phyloP scores from a whole-genome alignment of 768 basidiomycete species.

The Leucocoprinus sp. region DNA sequence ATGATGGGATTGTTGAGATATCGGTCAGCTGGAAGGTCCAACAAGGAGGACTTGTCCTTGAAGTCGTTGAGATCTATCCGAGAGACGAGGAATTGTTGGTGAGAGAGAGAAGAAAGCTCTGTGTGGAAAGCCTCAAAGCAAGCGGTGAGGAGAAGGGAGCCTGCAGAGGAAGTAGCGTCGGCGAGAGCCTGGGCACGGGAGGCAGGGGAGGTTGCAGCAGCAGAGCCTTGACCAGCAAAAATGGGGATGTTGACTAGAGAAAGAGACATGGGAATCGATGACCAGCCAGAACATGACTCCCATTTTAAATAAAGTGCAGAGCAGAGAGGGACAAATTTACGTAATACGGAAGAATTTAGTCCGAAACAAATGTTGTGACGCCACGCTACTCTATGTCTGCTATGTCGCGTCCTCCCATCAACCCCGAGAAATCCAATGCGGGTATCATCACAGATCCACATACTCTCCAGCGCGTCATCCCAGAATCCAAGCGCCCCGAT shows the following conservation, averaged over 20 bases:
- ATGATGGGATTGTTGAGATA: conserved; percentile 39
- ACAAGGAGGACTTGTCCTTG: conserved; percentile 24
- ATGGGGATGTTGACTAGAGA: conserved; percentile 27
- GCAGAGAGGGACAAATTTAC: too few species aligned
- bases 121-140: conserved; percentile 37
- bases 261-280: conserved; percentile 11
- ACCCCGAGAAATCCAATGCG: conserved; percentile 60
- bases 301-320: too few species aligned
- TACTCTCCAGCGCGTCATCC: conserved; percentile 83
- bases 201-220: conserved; percentile 21
- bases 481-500: conserved; percentile 73
- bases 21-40: conserved; percentile 23
- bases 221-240: conserved; percentile 47
- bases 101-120: conserved; percentile 35
- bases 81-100: conserved; percentile 22
- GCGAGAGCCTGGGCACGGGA: conserved; percentile 31
- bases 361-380: too few species aligned
- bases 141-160: conserved; percentile 35
- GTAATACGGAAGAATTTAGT: too few species aligned
- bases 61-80: conserved; percentile 38
- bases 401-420: conserved; percentile 74
- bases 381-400: conserved; percentile 11
- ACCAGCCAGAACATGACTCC: too few species aligned
- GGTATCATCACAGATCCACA: conserved; percentile 83
- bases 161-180: conserved; percentile 33